phyloP scores from a whole-genome alignment of 495 filamentous ascomycete species.

The Elasticomyces elasticus region DNA sequence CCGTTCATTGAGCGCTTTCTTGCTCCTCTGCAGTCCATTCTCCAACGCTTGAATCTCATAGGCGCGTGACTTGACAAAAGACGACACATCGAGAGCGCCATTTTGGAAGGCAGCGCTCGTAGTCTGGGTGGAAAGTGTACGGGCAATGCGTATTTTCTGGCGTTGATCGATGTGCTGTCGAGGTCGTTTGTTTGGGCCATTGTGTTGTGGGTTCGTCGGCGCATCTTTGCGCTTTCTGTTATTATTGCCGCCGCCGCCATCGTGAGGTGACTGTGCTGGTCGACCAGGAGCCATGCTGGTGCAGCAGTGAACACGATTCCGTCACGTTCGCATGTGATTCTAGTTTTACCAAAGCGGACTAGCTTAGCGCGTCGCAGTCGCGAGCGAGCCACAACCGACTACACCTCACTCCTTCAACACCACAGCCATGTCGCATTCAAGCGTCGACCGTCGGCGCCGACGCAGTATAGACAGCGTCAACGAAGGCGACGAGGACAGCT shows the following conservation, averaged over 20 bases:
- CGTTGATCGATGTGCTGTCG: conserved; percentile 2
- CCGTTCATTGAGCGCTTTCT: conserved; percentile 53
- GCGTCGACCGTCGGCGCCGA: neutral
- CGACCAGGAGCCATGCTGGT: neutral
- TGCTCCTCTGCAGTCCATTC: conserved; percentile 63
- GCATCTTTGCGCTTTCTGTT: conserved; percentile 12
- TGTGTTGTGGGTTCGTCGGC: neutral
- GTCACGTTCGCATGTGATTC: neutral
- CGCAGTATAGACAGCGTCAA: neutral
- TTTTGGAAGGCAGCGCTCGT: conserved; percentile 60
- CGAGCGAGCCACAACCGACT: neutral
- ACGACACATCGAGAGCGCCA: conserved; percentile 67
- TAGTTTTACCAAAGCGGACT: neutral
- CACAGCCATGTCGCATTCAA: neutral
- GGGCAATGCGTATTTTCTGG: conserved; percentile 42
- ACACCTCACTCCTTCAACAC: neutral
- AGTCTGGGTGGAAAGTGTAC: conserved; percentile 62
- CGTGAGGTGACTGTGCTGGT: neutral
- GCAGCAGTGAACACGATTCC: neutral
- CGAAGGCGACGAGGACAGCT: neutral
- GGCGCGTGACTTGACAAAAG: conserved; percentile 73
- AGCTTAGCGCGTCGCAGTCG: neutral
- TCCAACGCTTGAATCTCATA: conserved; percentile 84
- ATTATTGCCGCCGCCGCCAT: neutral
- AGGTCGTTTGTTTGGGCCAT: conserved; percentile 24